Conservation (phyloP, 73 alveolate genomes). For the Blepharisma japonicum region DNA sequence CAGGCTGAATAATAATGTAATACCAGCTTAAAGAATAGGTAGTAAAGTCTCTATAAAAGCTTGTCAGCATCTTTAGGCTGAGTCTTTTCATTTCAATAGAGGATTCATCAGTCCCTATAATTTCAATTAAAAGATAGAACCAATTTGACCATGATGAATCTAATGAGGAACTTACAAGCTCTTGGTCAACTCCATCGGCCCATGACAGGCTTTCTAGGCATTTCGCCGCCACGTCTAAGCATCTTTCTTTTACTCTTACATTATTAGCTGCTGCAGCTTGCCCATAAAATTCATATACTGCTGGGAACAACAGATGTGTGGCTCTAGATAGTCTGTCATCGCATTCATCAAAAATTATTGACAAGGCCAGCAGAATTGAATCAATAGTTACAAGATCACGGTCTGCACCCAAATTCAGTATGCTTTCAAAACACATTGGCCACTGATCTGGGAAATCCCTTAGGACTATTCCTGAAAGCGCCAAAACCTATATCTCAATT, state of each 20-base stretch:
- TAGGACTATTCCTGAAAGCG: constrained; percentile 21
- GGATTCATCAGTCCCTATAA: constrained; percentile 40
- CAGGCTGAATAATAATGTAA: constrained; percentile 40
- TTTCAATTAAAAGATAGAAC: constrained; percentile 48
- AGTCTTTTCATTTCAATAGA: constrained; percentile 47
- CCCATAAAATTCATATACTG: constrained; percentile 40
- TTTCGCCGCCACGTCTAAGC: constrained; percentile 42
- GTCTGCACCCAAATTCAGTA: background rate
- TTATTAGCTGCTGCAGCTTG: constrained; percentile 30
- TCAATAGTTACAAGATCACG: constrained; percentile 31
- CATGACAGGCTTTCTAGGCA: constrained; percentile 56
- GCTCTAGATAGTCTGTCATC: constrained; percentile 42
- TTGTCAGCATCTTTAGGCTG: constrained; percentile 54
- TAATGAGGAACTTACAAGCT: constrained; percentile 43
- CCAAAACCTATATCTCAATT: background rate
- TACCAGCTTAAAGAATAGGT: constrained; percentile 44
- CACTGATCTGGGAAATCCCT: constrained; percentile 22
- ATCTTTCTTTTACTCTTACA: constrained; percentile 41
- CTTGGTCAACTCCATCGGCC: constrained; percentile 71
- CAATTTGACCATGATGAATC: constrained; percentile 55
- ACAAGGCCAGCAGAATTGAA: constrained; percentile 34
- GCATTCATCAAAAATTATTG: constrained; percentile 35
- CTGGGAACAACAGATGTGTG: constrained; percentile 40
- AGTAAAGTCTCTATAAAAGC: constrained; percentile 58
- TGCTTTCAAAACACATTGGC: constrained; percentile 1